Percentiles rank a stretch among this genome's conserved stretches.
Conservation (phyloP, 139 green algal species). For the Micromonas pusilla region DNA sequence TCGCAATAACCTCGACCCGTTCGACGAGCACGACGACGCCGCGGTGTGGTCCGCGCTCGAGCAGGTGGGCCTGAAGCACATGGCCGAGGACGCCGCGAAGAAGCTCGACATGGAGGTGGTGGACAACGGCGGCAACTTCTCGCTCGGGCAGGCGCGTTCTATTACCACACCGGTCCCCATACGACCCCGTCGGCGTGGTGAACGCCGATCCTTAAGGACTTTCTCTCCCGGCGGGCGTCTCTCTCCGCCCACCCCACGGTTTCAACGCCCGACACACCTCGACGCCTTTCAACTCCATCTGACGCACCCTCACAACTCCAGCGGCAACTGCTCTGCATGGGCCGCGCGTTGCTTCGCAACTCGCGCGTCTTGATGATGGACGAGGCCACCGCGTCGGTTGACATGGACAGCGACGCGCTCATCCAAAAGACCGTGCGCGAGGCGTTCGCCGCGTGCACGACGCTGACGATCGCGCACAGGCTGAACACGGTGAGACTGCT, state of each 20-base stretch:
- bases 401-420: constrained; percentile 73
- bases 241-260: too few relatives aligned
- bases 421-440: constrained; percentile 66
- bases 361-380: constrained; percentile 66
- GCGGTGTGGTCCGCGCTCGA: constrained; percentile 56
- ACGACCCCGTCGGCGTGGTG: too few relatives aligned
- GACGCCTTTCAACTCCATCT: too few relatives aligned
- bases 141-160: too few relatives aligned
- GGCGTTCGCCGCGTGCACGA: constrained; percentile 52
- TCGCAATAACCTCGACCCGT: constrained; percentile 88
- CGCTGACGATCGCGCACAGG: constrained; percentile 60
- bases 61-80: constrained; percentile 45
- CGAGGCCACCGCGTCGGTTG: constrained; percentile 85
- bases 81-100: constrained; percentile 38
- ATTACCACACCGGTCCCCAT: too few relatives aligned
- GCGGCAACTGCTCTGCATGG: constrained; percentile 87
- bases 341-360: constrained; percentile 58
- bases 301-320: too few relatives aligned
- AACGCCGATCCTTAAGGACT: too few relatives aligned
- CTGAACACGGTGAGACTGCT: constrained; percentile 76
- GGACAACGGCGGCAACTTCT: constrained; percentile 83
- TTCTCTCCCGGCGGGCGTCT: too few relatives aligned
- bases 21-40: constrained; percentile 57
- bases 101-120: constrained; percentile 58
- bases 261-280: too few relatives aligned